Evolutionary conservation across 805 yeast genomes (phyloP).

Genomic region (Candida methanosorbosa): DNA sequence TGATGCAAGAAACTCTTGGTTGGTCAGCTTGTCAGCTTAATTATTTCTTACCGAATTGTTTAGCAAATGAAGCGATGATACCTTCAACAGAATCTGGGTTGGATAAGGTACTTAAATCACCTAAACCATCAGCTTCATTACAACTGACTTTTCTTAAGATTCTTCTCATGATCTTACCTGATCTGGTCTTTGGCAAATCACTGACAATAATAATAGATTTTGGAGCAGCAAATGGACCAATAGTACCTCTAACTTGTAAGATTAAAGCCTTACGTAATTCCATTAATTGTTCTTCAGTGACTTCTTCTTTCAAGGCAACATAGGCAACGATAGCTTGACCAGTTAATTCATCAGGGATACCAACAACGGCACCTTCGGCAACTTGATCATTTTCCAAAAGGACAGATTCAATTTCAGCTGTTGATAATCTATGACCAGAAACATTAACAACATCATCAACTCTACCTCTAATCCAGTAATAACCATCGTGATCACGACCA

Average conservation of each 20-base stretch:
- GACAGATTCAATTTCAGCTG: slow-evolving; percentile 96
- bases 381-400: slow-evolving; percentile 71
- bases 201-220: slow-evolving; percentile 71
- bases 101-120: slow-evolving; percentile 84
- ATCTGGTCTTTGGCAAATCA: slow-evolving; percentile 96
- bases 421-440: slow-evolving; percentile 95
- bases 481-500: slow-evolving; percentile 93
- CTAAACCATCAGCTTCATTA: slow-evolving; percentile 87
- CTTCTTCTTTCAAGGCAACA: slow-evolving; percentile 61
- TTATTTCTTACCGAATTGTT: slow-evolving; percentile 28
- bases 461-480: slow-evolving; percentile 96
- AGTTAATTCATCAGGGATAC: slow-evolving; percentile 88
- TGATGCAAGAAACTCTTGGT: too few relatives aligned
- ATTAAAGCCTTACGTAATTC: slow-evolving; percentile 66
- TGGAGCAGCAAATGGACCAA: slow-evolving; percentile 96
- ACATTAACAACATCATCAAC: slow-evolving; percentile 98
- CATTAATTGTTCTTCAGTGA: slow-evolving; percentile 36
- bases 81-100: slow-evolving; percentile 79
- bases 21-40: too few relatives aligned
- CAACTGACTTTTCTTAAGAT: slow-evolving; percentile 87
- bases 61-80: slow-evolving; percentile 60
- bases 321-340: slow-evolving; percentile 97
- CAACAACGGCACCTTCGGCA: slow-evolving; percentile 95
- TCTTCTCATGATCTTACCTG: slow-evolving; percentile 98
- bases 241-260: slow-evolving; percentile 82